Conservation (phyloP, 139 green algal genomes). For the Chlamydomonas sp. region DNA sequence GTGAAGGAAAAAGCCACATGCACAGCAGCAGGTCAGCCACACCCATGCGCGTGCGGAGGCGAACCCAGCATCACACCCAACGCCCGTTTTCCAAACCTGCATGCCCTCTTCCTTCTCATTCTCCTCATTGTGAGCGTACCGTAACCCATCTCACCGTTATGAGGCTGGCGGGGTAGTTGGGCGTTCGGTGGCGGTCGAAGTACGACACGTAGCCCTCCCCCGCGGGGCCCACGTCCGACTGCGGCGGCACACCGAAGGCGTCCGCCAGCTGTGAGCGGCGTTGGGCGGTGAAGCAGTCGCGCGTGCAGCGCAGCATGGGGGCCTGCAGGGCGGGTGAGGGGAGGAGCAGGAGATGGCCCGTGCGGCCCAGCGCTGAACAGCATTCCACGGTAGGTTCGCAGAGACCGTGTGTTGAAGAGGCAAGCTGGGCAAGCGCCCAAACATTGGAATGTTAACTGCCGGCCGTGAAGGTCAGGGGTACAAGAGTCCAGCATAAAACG, state of each 20-base stretch:
- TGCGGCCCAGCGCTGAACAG: background rate
- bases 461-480: background rate
- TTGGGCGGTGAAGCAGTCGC: constrained; percentile 54
- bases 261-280: constrained; percentile 61
- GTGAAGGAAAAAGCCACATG: background rate
- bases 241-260: constrained; percentile 70
- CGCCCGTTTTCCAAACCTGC: too few relatives aligned
- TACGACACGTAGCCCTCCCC: constrained; percentile 52
- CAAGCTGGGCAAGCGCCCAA: background rate
- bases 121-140: background rate
- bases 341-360: background rate
- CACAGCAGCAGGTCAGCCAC: background rate
- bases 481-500: background rate
- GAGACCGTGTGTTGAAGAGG: background rate
- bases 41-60: background rate
- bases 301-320: constrained; percentile 64
- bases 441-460: background rate
- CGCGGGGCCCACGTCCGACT: background rate
- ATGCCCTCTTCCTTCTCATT: too few relatives aligned
- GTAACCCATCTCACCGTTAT: constrained; percentile 33
- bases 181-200: constrained; percentile 62
- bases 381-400: background rate
- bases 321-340: background rate
- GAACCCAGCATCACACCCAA: too few relatives aligned
- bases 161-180: constrained; percentile 50